A percentile compares a stretch with the other conserved stretches of the same genome.
phyloP scores from a whole-genome alignment of 139 green algal species.

The Astrephomene gubernaculifera region DNA sequence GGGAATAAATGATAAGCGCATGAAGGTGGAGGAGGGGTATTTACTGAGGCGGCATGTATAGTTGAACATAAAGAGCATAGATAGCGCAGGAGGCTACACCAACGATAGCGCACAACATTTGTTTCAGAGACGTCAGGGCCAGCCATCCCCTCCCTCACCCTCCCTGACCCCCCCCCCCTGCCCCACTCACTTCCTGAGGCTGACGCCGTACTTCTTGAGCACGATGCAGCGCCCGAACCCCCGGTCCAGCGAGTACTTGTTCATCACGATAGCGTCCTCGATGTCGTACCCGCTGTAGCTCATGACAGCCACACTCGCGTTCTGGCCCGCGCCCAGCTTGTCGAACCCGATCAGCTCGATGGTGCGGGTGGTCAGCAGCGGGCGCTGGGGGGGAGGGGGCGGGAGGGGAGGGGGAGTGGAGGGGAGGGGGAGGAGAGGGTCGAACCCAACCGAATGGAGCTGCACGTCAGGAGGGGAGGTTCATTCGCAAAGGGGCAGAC shows the following conservation, averaged over 20 bases:
- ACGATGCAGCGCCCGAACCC: conserved; percentile 98
- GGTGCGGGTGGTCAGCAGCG: conserved; percentile 96
- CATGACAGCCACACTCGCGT: conserved; percentile 98
- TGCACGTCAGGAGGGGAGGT: too few relatives aligned
- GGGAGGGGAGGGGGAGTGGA: too few relatives aligned
- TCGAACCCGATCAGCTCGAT: conserved; percentile 92
- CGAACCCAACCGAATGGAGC: too few relatives aligned
- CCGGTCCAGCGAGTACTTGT: conserved; percentile 94
- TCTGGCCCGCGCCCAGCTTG: conserved; percentile 97
- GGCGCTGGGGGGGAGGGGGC: too few relatives aligned
- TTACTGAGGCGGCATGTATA: too few relatives aligned
- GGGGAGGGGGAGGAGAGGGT: too few relatives aligned
- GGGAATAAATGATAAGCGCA: neutral
- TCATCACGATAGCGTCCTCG: conserved; percentile 99
- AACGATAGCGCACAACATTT: too few relatives aligned
- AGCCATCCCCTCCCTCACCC: neutral
- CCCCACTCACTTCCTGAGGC: conserved; percentile 78
- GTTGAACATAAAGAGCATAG: too few relatives aligned
- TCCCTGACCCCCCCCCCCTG: neutral
- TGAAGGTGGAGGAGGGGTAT: too few relatives aligned
- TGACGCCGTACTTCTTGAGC: conserved; percentile 92
- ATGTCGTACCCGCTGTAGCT: conserved; percentile 94
- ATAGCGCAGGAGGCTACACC: too few relatives aligned
- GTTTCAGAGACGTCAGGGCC: too few relatives aligned
- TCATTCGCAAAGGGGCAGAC: too few relatives aligned